phyloP scores from a whole-genome alignment of 306 rosid genomes.

The Crotalaria pallida region DNA sequence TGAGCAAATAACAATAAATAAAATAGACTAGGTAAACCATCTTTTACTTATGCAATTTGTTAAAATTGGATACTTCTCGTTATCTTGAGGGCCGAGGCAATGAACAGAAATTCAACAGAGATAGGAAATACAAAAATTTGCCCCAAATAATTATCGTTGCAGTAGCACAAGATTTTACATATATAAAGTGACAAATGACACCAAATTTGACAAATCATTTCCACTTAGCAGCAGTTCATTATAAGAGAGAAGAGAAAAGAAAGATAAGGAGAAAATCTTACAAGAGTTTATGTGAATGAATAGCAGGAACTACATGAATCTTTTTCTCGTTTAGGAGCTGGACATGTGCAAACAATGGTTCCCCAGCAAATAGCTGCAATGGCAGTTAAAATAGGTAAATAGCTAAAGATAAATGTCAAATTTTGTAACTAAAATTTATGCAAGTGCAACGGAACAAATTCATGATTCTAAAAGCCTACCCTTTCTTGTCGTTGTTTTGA shows the following conservation, averaged over 20 bases:
- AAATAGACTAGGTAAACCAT: neutral
- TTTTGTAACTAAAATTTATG: conserved; percentile 14
- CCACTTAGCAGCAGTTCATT: neutral
- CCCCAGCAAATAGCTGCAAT: conserved; percentile 75
- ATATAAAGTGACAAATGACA: neutral
- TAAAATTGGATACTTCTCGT: neutral
- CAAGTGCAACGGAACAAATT: conserved; percentile 15
- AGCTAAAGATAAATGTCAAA: conserved; percentile 20
- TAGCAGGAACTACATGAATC: conserved; percentile 62
- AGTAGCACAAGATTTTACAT: neutral
- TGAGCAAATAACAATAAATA: neutral
- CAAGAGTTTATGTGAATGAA: conserved; percentile 63
- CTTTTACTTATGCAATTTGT: neutral
- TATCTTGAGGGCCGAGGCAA: neutral
- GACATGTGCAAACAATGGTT: conserved; percentile 55
- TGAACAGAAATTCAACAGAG: neutral
- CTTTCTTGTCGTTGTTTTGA: conserved; percentile 65
- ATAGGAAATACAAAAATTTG: neutral
- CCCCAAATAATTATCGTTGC: neutral
- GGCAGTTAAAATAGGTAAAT: conserved; percentile 19
- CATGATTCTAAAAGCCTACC: conserved; percentile 32
- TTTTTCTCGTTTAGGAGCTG: conserved; percentile 55
- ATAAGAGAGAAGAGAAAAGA: neutral
- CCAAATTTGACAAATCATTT: neutral
- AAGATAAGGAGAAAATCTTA: conserved; percentile 32